Evolutionary conservation across 345 rosid genomes (phyloP).

Genomic region (Firmiana major): DNA sequence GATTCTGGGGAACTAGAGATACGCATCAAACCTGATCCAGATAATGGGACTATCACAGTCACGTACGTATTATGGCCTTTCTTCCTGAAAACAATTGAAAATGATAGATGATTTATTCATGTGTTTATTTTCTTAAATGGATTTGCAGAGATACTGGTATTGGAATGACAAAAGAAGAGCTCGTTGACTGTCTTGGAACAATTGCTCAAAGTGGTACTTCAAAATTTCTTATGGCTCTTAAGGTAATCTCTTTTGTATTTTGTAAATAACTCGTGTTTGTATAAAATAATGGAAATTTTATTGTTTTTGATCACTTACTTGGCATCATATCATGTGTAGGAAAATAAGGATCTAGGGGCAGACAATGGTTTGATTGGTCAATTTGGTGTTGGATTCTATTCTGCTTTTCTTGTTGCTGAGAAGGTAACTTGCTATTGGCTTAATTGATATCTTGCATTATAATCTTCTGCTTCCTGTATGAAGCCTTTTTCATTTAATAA

Average conservation of each 20-base stretch:
- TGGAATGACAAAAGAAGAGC: constrained; percentile 89
- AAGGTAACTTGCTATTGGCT: constrained; percentile 47
- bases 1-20: no score
- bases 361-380: constrained; percentile 90
- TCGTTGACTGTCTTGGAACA: constrained; percentile 92
- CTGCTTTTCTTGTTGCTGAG: constrained; percentile 92
- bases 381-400: constrained; percentile 98
- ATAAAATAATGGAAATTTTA: neutral
- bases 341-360: constrained; percentile 75
- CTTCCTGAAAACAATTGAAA: neutral
- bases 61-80: constrained; percentile 36
- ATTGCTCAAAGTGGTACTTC: constrained; percentile 99
- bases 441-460: neutral
- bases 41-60: constrained; percentile 78
- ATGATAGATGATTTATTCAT: neutral
- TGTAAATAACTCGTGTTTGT: neutral
- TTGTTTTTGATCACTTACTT: neutral
- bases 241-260: constrained; percentile 36
- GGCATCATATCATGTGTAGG: constrained; percentile 35
- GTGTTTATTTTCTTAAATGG: neutral
- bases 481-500: neutral
- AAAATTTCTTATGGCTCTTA: constrained; percentile 80
- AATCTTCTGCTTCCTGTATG: neutral
- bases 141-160: constrained; percentile 81
- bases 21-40: constrained; percentile 77